Evolutionary conservation across 2,329 filamentous ascomycete species (phyloP).

Genomic region (Colletotrichum echinochloae): DNA sequence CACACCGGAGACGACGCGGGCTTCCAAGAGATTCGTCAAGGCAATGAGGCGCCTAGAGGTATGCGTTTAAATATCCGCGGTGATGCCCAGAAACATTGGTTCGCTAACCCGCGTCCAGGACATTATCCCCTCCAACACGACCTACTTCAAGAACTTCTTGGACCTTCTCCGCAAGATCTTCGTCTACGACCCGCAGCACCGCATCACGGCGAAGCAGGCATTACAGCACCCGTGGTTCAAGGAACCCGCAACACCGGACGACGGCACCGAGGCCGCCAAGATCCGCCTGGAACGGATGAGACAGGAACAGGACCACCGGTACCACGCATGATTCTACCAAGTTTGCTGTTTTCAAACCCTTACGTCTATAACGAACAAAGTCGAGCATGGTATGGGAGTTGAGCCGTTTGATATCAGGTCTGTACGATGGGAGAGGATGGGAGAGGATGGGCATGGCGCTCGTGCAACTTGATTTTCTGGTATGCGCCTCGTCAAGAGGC

Average conservation of each 20-base stretch:
- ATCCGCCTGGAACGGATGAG: constrained; percentile 67
- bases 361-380: constrained; percentile 42
- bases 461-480: constrained; percentile 37
- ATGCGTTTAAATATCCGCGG: constrained; percentile 46
- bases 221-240: constrained; percentile 77
- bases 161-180: constrained; percentile 76
- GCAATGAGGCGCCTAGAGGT: constrained; percentile 78
- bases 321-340: constrained; percentile 37
- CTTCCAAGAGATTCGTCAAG: constrained; percentile 75
- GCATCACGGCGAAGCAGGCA: constrained; percentile 75
- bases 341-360: constrained; percentile 32
- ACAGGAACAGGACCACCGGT: constrained; percentile 51
- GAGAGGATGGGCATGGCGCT: constrained; percentile 34
- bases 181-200: constrained; percentile 73
- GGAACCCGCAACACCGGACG: constrained; percentile 71
- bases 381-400: constrained; percentile 42
- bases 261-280: constrained; percentile 76
- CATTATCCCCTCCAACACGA: constrained; percentile 70
- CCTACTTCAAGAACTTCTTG: constrained; percentile 72
- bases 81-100: neutral
- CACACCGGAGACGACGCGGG: constrained; percentile 70
- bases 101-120: constrained; percentile 59
- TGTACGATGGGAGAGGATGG: constrained; percentile 38
- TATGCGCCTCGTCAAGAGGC: constrained; percentile 18
- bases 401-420: constrained; percentile 40